phyloP scores from a whole-genome alignment of 805 yeast species.

The Candida krabiensis region DNA sequence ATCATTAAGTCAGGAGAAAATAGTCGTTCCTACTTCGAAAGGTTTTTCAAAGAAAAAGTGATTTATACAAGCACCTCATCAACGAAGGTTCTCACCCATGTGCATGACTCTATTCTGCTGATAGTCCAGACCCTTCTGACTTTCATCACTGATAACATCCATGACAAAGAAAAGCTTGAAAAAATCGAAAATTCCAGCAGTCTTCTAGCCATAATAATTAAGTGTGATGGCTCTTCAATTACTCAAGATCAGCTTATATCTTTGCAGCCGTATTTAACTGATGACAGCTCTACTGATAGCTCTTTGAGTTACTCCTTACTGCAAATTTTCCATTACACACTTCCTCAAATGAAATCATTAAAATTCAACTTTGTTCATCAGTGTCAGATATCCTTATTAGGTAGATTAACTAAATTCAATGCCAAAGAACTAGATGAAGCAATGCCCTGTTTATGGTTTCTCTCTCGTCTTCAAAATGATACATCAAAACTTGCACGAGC shows the following conservation, averaged over 20 bases:
- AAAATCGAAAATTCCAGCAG: slow-evolving; percentile 41
- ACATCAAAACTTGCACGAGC: slow-evolving; percentile 57
- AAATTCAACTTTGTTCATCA: slow-evolving; percentile 50
- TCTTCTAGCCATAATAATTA: slow-evolving; percentile 56
- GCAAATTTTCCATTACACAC: slow-evolving; percentile 50
- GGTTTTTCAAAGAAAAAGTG: slow-evolving; percentile 46
- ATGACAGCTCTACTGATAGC: slow-evolving; percentile 42
- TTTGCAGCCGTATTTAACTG: slow-evolving; percentile 62
- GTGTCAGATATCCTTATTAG: slow-evolving; percentile 53
- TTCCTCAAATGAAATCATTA: slow-evolving; percentile 45
- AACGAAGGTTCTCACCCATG: slow-evolving; percentile 9
- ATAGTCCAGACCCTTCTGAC: slow-evolving; percentile 40
- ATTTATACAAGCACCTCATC: slow-evolving; percentile 31
- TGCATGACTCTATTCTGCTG: slow-evolving; percentile 23
- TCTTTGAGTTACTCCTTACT: slow-evolving; percentile 49
- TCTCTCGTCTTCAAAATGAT: slow-evolving; percentile 48
- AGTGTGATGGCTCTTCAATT: slow-evolving; percentile 51
- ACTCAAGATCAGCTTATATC: slow-evolving; percentile 65
- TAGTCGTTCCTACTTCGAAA: slow-evolving; percentile 45
- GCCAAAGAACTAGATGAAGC: slow-evolving; percentile 69
- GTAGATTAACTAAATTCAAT: slow-evolving; percentile 58
- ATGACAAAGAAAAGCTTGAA: slow-evolving; percentile 24
- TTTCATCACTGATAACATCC: slow-evolving; percentile 34
- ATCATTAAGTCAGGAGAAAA: slow-evolving; percentile 39
- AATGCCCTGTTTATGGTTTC: slow-evolving; percentile 63